Conservation (phyloP, 805 yeast species). For the Candida taoyuanica region DNA sequence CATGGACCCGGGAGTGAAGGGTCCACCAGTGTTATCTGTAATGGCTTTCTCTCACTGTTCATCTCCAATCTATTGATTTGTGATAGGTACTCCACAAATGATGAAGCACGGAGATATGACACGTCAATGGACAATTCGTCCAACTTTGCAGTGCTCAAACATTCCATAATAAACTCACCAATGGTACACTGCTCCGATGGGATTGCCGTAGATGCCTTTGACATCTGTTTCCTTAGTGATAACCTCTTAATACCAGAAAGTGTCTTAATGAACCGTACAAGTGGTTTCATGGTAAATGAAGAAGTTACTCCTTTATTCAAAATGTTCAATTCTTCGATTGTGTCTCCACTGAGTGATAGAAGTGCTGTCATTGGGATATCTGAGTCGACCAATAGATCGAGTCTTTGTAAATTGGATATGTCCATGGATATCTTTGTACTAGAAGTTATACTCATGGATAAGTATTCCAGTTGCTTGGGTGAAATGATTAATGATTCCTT, state of each 20-base stretch:
- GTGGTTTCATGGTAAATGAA: conserved; percentile 3
- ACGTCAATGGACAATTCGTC: conserved; percentile 5
- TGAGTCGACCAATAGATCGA: conserved; percentile 13
- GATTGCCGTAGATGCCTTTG: neutral
- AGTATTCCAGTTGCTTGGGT: conserved; percentile 4
- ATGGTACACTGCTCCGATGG: conserved; percentile 1
- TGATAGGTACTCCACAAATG: neutral
- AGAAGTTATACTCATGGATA: conserved; percentile 10
- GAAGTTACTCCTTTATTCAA: conserved; percentile 3
- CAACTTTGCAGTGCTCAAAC: neutral
- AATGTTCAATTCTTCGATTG: conserved; percentile 13
- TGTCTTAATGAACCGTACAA: conserved; percentile 1
- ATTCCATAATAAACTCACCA: too few species aligned
- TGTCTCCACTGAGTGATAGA: neutral
- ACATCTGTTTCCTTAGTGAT: conserved; percentile 5
- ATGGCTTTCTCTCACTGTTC: neutral
- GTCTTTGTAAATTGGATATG: conserved; percentile 3
- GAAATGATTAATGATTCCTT: neutral
- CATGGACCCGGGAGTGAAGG: conserved; percentile 15
- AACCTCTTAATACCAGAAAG: conserved; percentile 3
- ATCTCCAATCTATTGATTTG: neutral
- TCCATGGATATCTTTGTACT: neutral
- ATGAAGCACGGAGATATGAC: conserved; percentile 4
- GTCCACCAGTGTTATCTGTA: conserved; percentile 13
- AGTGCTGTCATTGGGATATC: conserved; percentile 2